Evolutionary conservation across 1,139 yeast species (phyloP), one percentile per base, ranked within the genome.

Genomic region (Blastobotrys indianensis): DNA sequence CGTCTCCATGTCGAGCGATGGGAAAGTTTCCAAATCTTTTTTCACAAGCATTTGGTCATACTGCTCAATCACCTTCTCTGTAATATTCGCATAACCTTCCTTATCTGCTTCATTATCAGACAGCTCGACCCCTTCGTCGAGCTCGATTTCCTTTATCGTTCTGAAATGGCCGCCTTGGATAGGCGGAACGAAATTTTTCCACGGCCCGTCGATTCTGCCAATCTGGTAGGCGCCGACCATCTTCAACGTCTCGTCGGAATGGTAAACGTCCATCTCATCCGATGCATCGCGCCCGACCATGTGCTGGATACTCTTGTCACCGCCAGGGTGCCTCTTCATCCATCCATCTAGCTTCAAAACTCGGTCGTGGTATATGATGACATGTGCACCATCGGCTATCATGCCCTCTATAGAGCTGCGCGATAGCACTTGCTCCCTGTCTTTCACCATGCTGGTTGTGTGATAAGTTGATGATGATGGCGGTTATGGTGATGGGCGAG

Each of bases 241-340:
- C 2, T 54, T 48, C 11, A 75, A 65, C 0, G 94, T 76, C 42
- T 78, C 82, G 13, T 72, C 76, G 30, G 79, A 66, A 60, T 87
- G 95, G 59, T 85, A 69, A 9, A 90, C 90, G 46, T 80, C 75
- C 85, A 87, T 86, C 62, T 87, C 96, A 61, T 86, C 94, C 0
- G 94, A 81, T 8, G 95, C 95, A 65, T 87, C 95, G 50, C 92
- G 69, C 3, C 96, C 97, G 5, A 87, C 76, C 82, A 87, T 75
- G 63, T 87, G 96, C 54, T 71, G 72, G 11, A 87, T 82, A 0
- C 94, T 90, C 58, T 79, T 82, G 53, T 83, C 92, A 8, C 97
- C 96, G 13, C 97, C 96, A 0, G 96, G 96, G 63, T 87, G 96
- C 42, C 60, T 70, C 23, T 72, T 69, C 32, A 87, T 64, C 96